These are phyloP conservation scores for Kingdonia uniflora DNA, from an alignment of 164 flowering plant species.

Conservation along the genomic window DNA sequence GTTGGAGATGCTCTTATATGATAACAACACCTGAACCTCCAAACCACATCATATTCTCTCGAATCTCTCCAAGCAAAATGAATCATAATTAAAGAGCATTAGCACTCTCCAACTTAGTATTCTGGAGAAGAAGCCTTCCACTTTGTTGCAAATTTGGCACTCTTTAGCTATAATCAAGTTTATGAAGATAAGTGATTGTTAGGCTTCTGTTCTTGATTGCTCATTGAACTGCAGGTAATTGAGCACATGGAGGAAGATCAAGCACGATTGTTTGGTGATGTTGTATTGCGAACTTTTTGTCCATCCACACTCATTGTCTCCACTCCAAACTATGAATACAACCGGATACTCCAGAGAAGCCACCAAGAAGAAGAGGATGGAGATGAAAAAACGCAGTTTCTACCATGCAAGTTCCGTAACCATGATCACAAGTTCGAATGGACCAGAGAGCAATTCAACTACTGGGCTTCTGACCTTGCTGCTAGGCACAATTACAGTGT, in stretches of 20 bases:
- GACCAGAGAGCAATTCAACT: constrained; percentile 74
- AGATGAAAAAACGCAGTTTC: constrained; percentile 39
- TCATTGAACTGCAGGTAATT: constrained; percentile 48
- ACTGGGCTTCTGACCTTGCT: constrained; percentile 72
- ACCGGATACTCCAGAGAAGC: constrained; percentile 56
- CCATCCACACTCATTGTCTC: constrained; percentile 78
- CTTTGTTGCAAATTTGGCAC: too few relatives aligned
- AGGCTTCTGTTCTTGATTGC: too few relatives aligned
- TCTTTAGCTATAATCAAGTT: too few relatives aligned
- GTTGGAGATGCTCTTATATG: too few relatives aligned
- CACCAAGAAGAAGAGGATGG: constrained; percentile 40
- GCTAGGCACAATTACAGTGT: constrained; percentile 57
- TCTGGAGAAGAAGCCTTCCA: too few relatives aligned
- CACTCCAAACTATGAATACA: constrained; percentile 95
- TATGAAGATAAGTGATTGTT: too few relatives aligned
- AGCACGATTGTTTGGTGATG: constrained; percentile 66
- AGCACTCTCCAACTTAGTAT: too few relatives aligned
- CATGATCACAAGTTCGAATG: constrained; percentile 98
- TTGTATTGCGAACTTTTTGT: constrained; percentile 51
- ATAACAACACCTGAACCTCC: too few relatives aligned
- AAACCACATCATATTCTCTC: too few relatives aligned
- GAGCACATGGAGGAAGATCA: constrained; percentile 99
- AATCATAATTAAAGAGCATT: too few relatives aligned
- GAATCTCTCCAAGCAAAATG: too few relatives aligned
- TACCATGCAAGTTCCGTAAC: constrained; percentile 69